Evolutionary conservation across 306 rosid species (phyloP), one percentile per base, ranked within the genome.

Genomic region (Gastrolobium bilobum): DNA sequence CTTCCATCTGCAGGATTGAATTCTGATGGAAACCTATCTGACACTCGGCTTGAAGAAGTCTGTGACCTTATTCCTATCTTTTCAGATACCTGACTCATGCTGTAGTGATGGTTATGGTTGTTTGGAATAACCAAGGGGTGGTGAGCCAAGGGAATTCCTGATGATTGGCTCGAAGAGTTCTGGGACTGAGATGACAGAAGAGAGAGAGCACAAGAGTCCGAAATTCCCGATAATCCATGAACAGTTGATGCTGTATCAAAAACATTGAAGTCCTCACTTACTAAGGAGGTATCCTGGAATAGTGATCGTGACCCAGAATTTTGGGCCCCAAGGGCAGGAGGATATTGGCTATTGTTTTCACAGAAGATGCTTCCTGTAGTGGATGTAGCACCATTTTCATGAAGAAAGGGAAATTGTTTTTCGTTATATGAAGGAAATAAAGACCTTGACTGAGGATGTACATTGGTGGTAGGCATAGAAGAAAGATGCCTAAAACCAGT

Each of bases 141-240:
- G 37, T 77, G 76, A 75, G 79, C 86, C 37, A 89, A 56, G 73
- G 89, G 90, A 83, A 89, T 87, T 87, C 91, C 96, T 0, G 91
- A 72, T 2, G 86, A 82, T 54, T 88, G 92, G 85, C 86, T 84
- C 67, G 92, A 81, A 60, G 93, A 88, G 84, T 83, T 92, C 44
- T 85, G 94, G 63, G 97, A 86, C 52, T 90, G 97, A 66, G 97
- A 84, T 92, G 98, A 92, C 98, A 94, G 98, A 94, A 92, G 97
- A 94, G 98, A 94, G 98, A 83, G 97, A 92, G 94, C 98, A 90
- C 89, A 82, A 70, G 98, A 78, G 85, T 84, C 91, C 35, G 90
- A 82, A 59, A 86, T 77, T 67, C 92, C 89, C 14, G 91, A 86
- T 38, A 90, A 61, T 65, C 85, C 92, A 52, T 82, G 91, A 57